These are phyloP conservation scores for Stipa capillata DNA, from an alignment of 176 grass and related monocot species.

Conservation along the genomic window DNA sequence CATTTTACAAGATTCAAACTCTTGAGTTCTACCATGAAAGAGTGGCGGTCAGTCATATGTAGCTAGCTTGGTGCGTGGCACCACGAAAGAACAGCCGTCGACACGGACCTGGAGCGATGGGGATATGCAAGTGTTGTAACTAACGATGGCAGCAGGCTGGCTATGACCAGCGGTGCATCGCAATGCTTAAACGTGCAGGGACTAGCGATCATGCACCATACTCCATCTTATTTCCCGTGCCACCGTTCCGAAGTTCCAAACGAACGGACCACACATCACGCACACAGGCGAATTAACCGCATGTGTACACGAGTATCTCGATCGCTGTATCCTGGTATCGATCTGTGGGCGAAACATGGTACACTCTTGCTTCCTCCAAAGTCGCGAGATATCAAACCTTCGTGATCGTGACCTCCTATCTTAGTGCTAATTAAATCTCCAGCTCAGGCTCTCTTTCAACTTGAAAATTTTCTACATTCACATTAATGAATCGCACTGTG, in stretches of 20 bases:
- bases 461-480: background rate
- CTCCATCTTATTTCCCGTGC: background rate
- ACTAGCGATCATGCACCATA: background rate
- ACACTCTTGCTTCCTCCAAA: background rate
- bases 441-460: constrained; percentile 12
- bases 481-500: constrained; percentile 16
- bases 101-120: background rate
- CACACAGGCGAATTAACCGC: background rate
- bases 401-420: constrained; percentile 26
- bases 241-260: background rate
- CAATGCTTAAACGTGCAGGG: background rate
- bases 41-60: too few species aligned
- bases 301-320: background rate
- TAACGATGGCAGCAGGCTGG: background rate
- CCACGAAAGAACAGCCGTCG: background rate
- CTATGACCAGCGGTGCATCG: background rate
- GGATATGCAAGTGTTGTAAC: background rate
- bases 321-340: background rate
- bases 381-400: constrained; percentile 13
- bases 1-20: too few species aligned
- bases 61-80: too few species aligned
- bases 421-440: constrained; percentile 28
- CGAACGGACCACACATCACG: background rate
- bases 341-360: background rate
- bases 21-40: too few species aligned